phyloP scores from a whole-genome alignment of 495 filamentous ascomycete genomes.

The Neurospora sp. region DNA sequence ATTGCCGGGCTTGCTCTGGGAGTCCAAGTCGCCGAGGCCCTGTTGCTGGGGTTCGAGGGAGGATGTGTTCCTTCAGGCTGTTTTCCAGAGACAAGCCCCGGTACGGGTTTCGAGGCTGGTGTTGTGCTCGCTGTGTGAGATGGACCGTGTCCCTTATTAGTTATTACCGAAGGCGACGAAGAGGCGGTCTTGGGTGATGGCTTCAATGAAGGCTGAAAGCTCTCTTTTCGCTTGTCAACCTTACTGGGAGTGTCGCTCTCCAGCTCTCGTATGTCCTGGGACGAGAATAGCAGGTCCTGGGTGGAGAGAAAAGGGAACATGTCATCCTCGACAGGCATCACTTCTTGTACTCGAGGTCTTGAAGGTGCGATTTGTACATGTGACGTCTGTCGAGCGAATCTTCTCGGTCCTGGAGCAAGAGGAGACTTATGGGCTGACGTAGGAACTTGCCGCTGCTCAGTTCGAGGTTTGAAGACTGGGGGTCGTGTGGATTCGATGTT shows the following conservation, averaged over 20 bases:
- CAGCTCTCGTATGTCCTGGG: conserved; percentile 38
- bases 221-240: background rate
- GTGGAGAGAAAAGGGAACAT: conserved; percentile 30
- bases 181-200: background rate
- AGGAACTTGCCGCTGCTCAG: background rate
- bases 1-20: background rate
- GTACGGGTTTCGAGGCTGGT: background rate
- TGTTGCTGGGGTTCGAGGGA: background rate
- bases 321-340: conserved; percentile 1
- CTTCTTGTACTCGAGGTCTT: background rate
- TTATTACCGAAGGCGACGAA: background rate
- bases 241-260: conserved; percentile 13
- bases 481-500: no score
- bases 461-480: background rate
- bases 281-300: conserved; percentile 35
- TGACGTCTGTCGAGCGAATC: background rate
- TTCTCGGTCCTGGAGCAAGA: background rate
- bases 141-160: background rate
- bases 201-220: background rate
- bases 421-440: background rate
- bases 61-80: background rate
- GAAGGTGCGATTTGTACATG: background rate
- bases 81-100: background rate
- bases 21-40: no score
- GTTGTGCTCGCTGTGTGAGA: background rate